phyloP scores from a whole-genome alignment of 225 moss, liverwort and hornwort species.

The Pseudoscleropodium purum region DNA sequence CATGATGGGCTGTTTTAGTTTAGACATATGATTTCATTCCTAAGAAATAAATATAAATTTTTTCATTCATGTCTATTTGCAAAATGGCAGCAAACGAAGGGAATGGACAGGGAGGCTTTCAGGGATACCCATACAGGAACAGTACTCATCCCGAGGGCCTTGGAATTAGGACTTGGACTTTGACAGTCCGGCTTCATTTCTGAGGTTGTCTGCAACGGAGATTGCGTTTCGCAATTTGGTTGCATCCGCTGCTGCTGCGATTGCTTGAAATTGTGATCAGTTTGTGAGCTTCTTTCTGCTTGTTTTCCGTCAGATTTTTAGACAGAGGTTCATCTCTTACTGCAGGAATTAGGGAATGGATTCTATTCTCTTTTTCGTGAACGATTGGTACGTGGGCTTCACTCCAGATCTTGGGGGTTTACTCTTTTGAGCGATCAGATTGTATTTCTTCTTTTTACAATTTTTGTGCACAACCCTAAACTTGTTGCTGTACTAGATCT shows the following conservation, averaged over 20 bases:
- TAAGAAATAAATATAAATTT: neutral
- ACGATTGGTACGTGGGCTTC: neutral
- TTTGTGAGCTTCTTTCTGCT: neutral
- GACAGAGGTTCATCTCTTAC: neutral
- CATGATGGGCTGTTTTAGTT: too few species aligned
- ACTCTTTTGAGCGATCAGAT: neutral
- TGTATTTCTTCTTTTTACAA: neutral
- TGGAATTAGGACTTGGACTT: neutral
- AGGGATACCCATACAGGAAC: too few species aligned
- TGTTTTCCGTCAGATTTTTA: neutral
- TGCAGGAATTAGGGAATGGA: neutral
- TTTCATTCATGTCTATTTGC: neutral
- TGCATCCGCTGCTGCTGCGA: neutral
- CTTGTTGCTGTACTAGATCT: neutral
- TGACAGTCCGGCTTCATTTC: neutral
- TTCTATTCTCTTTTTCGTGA: neutral
- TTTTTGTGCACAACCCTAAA: neutral
- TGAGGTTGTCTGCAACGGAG: neutral
- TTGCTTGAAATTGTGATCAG: neutral
- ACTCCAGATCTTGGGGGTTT: neutral
- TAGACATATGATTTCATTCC: neutral
- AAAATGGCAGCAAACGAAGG: too few species aligned
- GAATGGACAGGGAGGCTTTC: too few species aligned
- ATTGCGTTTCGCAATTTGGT: neutral
- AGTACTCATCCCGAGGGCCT: too few species aligned